Conservation (phyloP, 78 protist genomes). For the Cavenderia fasciculata region DNA sequence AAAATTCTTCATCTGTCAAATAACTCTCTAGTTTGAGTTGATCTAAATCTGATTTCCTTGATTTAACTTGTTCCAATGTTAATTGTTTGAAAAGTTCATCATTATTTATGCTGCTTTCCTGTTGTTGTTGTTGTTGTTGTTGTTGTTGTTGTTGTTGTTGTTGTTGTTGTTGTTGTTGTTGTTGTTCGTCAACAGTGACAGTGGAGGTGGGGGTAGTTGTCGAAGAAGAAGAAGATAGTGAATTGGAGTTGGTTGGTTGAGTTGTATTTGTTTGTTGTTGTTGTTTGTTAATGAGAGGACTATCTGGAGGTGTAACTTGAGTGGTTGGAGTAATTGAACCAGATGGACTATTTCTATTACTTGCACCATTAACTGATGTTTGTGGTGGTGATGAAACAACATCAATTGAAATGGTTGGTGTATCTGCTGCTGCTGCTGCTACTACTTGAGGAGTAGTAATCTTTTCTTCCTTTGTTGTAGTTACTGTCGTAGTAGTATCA, state of each 20-base stretch:
- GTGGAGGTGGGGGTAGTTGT: not conserved
- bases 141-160: not conserved
- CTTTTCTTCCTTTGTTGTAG: not conserved
- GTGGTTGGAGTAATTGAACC: not conserved
- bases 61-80: conserved; percentile 21
- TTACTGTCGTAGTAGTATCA: not conserved
- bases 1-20: conserved; percentile 82
- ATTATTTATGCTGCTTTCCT: not conserved
- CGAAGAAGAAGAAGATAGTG: not conserved
- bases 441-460: not conserved
- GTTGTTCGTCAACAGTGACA: not conserved
- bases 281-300: not conserved
- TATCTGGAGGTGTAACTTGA: not conserved
- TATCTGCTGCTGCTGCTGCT: not conserved
- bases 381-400: not conserved
- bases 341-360: not conserved
- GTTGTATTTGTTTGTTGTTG: not conserved
- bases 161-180: not conserved
- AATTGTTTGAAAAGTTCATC: not conserved
- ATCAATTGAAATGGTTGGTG: too few species aligned
- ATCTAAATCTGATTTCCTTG: conserved; percentile 15
- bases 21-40: conserved; percentile 28
- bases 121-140: not conserved
- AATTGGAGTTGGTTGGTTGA: not conserved
- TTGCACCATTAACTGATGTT: not conserved